phyloP scores from a whole-genome alignment of 305 asterid species.

The Fraxinus xanthoxyloides region DNA sequence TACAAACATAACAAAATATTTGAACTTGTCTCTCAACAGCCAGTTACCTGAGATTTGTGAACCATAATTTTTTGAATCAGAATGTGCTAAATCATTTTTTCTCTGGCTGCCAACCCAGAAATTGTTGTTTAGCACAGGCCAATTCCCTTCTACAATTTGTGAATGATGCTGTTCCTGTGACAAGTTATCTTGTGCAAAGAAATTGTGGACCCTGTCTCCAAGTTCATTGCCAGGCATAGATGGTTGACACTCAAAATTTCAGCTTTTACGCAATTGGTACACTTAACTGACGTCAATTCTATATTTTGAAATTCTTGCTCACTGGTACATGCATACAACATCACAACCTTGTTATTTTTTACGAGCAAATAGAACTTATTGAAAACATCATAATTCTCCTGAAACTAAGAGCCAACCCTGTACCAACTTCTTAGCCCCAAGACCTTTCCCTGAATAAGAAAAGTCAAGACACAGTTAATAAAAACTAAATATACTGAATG shows the following conservation, averaged over 20 bases:
- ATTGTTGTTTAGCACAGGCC: constrained; percentile 59
- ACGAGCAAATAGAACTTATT: constrained; percentile 14
- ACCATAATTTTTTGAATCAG: constrained; percentile 41
- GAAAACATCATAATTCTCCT: constrained; percentile 25
- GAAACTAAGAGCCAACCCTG: constrained; percentile 16
- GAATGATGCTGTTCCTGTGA: constrained; percentile 63
- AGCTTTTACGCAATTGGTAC: constrained; percentile 14
- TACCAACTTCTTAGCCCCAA: constrained; percentile 26
- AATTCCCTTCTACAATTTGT: constrained; percentile 52
- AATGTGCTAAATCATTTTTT: constrained; percentile 37
- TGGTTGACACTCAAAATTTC: constrained; percentile 37
- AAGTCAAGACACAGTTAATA: constrained; percentile 1
- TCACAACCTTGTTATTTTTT: constrained; percentile 11
- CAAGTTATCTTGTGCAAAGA: constrained; percentile 75
- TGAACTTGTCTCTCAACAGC: constrained; percentile 1
- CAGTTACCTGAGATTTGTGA: constrained; percentile 55
- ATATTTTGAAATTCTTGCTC: constrained; percentile 16
- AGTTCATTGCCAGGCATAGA: constrained; percentile 98
- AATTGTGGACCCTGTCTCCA: constrained; percentile 95
- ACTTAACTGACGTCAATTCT: constrained; percentile 6
- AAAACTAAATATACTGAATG: background rate
- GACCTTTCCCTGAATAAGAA: constrained; percentile 26
- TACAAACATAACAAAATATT: background rate
- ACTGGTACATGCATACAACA: constrained; percentile 15
- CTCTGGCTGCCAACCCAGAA: constrained; percentile 66